phyloP scores from a whole-genome alignment of 75 land plant genomes.

The Pinus tabuliformis region DNA sequence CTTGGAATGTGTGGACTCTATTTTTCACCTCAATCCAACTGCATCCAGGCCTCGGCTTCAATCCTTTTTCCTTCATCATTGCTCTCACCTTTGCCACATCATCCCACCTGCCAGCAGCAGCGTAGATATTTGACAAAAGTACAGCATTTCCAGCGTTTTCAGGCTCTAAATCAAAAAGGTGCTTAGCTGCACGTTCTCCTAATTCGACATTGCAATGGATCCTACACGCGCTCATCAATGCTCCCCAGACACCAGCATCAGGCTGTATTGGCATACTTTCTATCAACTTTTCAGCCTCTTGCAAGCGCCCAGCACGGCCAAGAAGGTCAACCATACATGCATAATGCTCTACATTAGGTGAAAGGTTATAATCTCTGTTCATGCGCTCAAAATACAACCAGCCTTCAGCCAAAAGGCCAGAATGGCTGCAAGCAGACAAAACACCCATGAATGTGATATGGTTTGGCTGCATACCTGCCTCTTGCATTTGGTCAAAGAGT shows the following conservation, averaged over 20 bases:
- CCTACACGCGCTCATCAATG: slow-evolving; percentile 58
- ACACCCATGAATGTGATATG: slow-evolving; percentile 58
- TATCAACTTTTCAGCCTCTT: slow-evolving; percentile 51
- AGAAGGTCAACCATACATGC: slow-evolving; percentile 72
- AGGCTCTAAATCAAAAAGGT: slow-evolving; percentile 48
- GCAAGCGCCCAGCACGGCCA: slow-evolving; percentile 52
- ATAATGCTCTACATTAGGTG: slow-evolving; percentile 59
- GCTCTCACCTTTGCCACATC: slow-evolving; percentile 44
- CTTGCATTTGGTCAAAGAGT: slow-evolving; percentile 42
- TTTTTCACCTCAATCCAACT: slow-evolving; percentile 72
- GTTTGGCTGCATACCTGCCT: slow-evolving; percentile 46
- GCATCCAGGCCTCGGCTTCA: slow-evolving; percentile 56
- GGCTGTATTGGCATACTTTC: slow-evolving; percentile 28
- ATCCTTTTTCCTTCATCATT: slow-evolving; percentile 59
- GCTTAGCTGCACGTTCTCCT: slow-evolving; percentile 44
- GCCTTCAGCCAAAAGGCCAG: slow-evolving; percentile 54
- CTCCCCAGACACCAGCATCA: slow-evolving; percentile 51
- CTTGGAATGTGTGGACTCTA: slow-evolving; percentile 46
- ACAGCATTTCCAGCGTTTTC: slow-evolving; percentile 60
- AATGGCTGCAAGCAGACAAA: slow-evolving; percentile 75
- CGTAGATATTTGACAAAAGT: slow-evolving; percentile 62
- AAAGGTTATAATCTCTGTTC: slow-evolving; percentile 27
- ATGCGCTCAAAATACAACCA: slow-evolving; percentile 37
- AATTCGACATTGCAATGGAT: slow-evolving; percentile 44
- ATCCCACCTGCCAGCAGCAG: slow-evolving; percentile 64